Percentiles rank a stretch among this genome's conserved stretches.
phyloP scores from a whole-genome alignment of 495 filamentous ascomycete species.

The Penicillium psychrofluorescens region DNA sequence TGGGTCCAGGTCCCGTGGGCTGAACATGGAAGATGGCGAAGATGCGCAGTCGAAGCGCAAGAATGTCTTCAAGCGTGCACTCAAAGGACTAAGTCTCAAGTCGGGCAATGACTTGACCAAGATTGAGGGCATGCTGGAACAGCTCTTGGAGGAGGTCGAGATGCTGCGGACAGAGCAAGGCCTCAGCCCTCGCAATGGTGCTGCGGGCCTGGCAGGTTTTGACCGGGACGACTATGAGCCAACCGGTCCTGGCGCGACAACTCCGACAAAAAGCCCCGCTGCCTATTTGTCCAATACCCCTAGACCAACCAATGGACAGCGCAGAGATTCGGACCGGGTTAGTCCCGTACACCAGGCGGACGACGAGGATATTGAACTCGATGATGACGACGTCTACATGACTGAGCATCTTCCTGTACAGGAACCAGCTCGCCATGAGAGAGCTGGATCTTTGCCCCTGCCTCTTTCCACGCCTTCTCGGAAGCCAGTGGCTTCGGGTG shows the following conservation, averaged over 20 bases:
- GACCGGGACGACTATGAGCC: constrained; percentile 66
- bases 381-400: constrained; percentile 47
- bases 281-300: constrained; percentile 68
- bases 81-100: constrained; percentile 81
- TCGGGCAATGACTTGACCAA: constrained; percentile 80
- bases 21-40: constrained; percentile 59
- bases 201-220: constrained; percentile 29
- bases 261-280: constrained; percentile 63
- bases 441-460: constrained; percentile 58
- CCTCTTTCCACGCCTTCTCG: constrained; percentile 71
- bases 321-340: constrained; percentile 64
- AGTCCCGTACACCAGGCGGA: constrained; percentile 83
- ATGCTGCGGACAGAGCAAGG: constrained; percentile 63
- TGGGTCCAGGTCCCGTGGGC: constrained; percentile 34
- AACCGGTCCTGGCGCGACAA: constrained; percentile 62
- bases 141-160: constrained; percentile 86
- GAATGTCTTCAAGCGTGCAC: constrained; percentile 83
- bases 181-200: constrained; percentile 12
- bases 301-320: constrained; percentile 44
- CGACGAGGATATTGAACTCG: constrained; percentile 52
- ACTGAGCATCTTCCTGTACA: constrained; percentile 30
- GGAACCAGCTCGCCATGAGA: constrained; percentile 29
- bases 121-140: constrained; percentile 93
- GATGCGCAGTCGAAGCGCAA: constrained; percentile 72
- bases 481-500: constrained; percentile 43